phyloP scores from a whole-genome alignment of 345 rosid genomes.

The Eucalyptus tenuipes region DNA sequence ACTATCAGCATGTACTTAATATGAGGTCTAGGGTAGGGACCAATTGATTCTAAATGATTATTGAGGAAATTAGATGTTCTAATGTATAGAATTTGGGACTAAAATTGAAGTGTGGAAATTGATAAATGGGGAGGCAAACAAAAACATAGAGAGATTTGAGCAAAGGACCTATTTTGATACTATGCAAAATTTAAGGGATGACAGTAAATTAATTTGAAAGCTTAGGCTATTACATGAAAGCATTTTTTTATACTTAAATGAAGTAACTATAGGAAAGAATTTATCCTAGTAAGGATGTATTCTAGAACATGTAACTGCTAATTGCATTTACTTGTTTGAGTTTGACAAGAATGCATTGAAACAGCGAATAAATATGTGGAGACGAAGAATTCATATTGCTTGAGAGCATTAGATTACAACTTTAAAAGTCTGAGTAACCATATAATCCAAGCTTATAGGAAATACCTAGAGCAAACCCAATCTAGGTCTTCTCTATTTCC shows the following conservation, averaged over 20 bases:
- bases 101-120: not conserved
- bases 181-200: not conserved
- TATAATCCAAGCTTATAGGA: not conserved
- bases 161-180: not conserved
- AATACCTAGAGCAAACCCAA: not conserved
- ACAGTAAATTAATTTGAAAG: not conserved
- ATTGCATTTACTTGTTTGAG: not conserved
- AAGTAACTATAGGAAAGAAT: not conserved
- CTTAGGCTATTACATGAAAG: not conserved
- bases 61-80: not conserved
- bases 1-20: not conserved
- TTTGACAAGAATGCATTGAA: not conserved
- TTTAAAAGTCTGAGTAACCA: not conserved
- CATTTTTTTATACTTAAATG: not conserved
- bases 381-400: not conserved
- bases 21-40: not conserved
- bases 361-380: not conserved
- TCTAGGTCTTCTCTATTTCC: not conserved
- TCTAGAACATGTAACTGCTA: not conserved
- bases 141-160: not conserved
- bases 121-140: not conserved
- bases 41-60: not conserved
- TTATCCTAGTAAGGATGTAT: not conserved
- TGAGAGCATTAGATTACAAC: not conserved
- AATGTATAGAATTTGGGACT: not conserved